Conservation (phyloP, 1,284 basidiomycete genomes). For the Megacollybia platyphylla region DNA sequence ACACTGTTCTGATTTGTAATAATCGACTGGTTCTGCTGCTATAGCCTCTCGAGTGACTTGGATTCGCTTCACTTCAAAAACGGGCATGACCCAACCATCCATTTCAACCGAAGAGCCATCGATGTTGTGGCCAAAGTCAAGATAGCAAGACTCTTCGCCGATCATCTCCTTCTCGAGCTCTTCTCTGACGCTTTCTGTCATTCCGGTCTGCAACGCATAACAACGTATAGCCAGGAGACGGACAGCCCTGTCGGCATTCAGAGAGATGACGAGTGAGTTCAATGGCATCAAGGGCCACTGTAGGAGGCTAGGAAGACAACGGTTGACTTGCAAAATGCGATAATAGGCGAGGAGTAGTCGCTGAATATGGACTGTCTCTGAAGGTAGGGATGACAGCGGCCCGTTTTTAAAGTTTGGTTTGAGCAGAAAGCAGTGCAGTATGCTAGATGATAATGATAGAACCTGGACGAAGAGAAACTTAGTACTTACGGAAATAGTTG, state of each 20-base stretch:
- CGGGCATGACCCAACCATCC: conserved; percentile 74
- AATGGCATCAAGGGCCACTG: conserved; percentile 57
- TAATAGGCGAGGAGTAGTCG: conserved; percentile 67
- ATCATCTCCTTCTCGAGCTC: conserved; percentile 50
- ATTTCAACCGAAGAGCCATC: conserved; percentile 29
- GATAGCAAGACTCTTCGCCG: conserved; percentile 49
- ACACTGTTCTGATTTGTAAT: conserved; percentile 26
- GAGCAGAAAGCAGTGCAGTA: conserved; percentile 35
- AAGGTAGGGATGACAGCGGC: conserved; percentile 33
- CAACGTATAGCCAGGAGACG: conserved; percentile 66
- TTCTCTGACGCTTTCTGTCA: conserved; percentile 65
- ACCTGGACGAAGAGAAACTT: background rate
- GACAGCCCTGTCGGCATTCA: conserved; percentile 49
- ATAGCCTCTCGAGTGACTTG: conserved; percentile 39
- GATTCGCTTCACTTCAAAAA: conserved; percentile 53
- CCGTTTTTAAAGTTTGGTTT: conserved; percentile 36
- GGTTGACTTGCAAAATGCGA: conserved; percentile 66
- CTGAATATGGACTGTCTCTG: conserved; percentile 35
- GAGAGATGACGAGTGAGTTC: conserved; percentile 39
- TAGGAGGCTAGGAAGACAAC: conserved; percentile 46
- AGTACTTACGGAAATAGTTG: conserved; percentile 64
- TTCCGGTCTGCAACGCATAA: conserved; percentile 61
- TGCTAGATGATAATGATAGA: conserved; percentile 18
- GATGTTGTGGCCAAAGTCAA: conserved; percentile 33
- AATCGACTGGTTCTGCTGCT: conserved; percentile 25